Percentiles rank a stretch among this genome's conserved stretches.
phyloP scores from a whole-genome alignment of 805 yeast genomes.

The Kazachstania africana region DNA sequence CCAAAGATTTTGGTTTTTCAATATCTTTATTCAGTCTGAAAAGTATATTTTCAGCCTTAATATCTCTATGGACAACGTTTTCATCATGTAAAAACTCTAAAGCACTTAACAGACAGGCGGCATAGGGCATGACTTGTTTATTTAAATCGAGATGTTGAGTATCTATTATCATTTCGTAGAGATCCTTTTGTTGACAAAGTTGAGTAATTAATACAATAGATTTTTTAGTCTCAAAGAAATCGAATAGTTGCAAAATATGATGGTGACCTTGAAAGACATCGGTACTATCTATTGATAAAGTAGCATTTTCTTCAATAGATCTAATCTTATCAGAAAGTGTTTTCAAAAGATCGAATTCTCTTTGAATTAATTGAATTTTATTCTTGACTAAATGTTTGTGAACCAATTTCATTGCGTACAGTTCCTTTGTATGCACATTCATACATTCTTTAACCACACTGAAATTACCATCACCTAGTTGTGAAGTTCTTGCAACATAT shows the following conservation, averaged over 20 bases:
- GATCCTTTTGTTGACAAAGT: constrained; percentile 56
- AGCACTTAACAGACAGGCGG: constrained; percentile 41
- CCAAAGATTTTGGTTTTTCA: constrained; percentile 4
- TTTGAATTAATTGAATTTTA: constrained; percentile 34
- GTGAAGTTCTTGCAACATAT: constrained; percentile 18
- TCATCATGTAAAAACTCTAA: constrained; percentile 46
- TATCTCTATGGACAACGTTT: constrained; percentile 56
- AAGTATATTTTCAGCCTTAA: constrained; percentile 61
- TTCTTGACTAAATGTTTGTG: constrained; percentile 19
- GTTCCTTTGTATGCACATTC: constrained; percentile 29
- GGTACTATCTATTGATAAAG: background rate
- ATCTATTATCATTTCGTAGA: constrained; percentile 46
- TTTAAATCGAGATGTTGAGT: constrained; percentile 35
- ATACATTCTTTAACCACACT: constrained; percentile 41
- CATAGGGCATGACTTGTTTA: constrained; percentile 37
- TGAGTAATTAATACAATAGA: constrained; percentile 50
- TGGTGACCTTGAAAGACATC: constrained; percentile 26
- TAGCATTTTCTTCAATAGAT: constrained; percentile 27
- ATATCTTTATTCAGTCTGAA: constrained; percentile 26
- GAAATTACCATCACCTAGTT: constrained; percentile 37
- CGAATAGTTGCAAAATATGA: constrained; percentile 50
- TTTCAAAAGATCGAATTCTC: constrained; percentile 45
- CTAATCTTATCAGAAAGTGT: constrained; percentile 15
- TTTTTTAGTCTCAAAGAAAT: constrained; percentile 57
- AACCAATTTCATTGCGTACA: constrained; percentile 37